A percentile compares a stretch with the other conserved stretches of the same genome.
phyloP scores from a whole-genome alignment of 768 basidiomycete genomes.

The Russula olivacea region DNA sequence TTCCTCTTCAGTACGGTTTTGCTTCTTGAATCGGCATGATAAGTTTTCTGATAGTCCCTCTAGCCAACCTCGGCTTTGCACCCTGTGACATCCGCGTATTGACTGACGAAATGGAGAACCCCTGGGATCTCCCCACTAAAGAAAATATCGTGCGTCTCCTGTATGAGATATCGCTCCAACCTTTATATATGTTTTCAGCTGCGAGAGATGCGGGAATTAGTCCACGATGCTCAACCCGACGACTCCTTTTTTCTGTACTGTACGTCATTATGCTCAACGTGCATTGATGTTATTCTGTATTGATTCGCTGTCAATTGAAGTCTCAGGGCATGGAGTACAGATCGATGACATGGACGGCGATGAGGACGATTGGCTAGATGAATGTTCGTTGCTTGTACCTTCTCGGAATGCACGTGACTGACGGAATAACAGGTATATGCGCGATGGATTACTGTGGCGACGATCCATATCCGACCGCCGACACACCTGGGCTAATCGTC shows the following conservation, averaged over 20 bases:
- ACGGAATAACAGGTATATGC: slow-evolving; percentile 1
- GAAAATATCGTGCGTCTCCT: too few species aligned
- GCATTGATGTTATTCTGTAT: neutral
- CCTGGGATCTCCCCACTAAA: too few species aligned
- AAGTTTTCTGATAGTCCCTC: too few species aligned
- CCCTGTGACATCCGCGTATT: too few species aligned
- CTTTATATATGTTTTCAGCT: too few species aligned
- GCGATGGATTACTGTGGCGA: neutral
- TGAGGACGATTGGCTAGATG: neutral
- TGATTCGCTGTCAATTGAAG: neutral
- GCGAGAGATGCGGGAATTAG: neutral
- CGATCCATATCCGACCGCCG: neutral
- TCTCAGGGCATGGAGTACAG: neutral
- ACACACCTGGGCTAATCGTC: slow-evolving; percentile 3
- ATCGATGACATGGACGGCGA: neutral
- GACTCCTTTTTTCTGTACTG: slow-evolving; percentile 9
- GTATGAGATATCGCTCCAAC: too few species aligned
- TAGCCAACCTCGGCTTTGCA: too few species aligned
- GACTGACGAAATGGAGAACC: too few species aligned
- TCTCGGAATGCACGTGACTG: neutral
- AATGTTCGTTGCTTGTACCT: neutral
- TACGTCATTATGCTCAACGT: neutral
- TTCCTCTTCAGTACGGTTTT: neutral
- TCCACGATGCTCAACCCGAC: neutral
- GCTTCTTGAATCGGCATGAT: too few species aligned